A percentile compares a stretch with the other conserved stretches of the same genome.
phyloP scores from a whole-genome alignment of 805 yeast genomes.

The Saccharomyces jurei region DNA sequence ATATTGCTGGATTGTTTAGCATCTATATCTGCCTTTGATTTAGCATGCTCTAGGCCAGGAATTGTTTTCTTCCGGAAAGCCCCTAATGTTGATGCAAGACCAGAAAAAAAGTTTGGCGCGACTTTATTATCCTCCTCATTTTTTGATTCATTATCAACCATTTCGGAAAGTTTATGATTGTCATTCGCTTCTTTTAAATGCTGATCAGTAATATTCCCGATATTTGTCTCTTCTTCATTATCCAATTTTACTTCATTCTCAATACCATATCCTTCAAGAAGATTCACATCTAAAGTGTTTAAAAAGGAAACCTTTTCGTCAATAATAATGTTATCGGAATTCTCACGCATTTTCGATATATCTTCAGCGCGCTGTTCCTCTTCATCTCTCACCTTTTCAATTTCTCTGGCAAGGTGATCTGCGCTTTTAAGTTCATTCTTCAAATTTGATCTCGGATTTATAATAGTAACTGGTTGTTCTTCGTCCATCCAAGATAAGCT shows the following conservation, averaged over 20 bases:
- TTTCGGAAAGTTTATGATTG: background rate
- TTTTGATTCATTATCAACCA: background rate
- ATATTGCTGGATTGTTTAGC: slow-evolving; percentile 7
- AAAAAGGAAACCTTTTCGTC: slow-evolving; percentile 35
- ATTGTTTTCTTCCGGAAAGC: slow-evolving; percentile 16
- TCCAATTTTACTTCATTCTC: background rate
- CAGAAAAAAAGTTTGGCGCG: slow-evolving; percentile 18
- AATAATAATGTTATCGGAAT: slow-evolving; percentile 27
- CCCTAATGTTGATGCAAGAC: slow-evolving; percentile 25
- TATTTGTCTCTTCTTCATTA: background rate
- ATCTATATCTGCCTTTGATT: background rate
- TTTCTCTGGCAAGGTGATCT: slow-evolving; percentile 32
- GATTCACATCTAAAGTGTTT: slow-evolving; percentile 12
- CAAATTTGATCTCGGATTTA: slow-evolving; percentile 14
- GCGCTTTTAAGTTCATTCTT: slow-evolving; percentile 3
- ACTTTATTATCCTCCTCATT: background rate
- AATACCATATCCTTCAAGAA: slow-evolving; percentile 3
- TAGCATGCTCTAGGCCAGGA: slow-evolving; percentile 1
- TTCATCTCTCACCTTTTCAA: slow-evolving; percentile 26
- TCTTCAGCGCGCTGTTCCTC: slow-evolving; percentile 13
- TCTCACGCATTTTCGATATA: slow-evolving; percentile 9
- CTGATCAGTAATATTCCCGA: background rate
- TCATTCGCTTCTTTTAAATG: background rate
- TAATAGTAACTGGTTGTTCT: slow-evolving; percentile 28
- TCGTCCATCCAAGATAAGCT: slow-evolving; percentile 18